Percentiles rank a stretch among this genome's conserved stretches.
phyloP scores from a whole-genome alignment of 306 rosid species.

The Vicia sativa region DNA sequence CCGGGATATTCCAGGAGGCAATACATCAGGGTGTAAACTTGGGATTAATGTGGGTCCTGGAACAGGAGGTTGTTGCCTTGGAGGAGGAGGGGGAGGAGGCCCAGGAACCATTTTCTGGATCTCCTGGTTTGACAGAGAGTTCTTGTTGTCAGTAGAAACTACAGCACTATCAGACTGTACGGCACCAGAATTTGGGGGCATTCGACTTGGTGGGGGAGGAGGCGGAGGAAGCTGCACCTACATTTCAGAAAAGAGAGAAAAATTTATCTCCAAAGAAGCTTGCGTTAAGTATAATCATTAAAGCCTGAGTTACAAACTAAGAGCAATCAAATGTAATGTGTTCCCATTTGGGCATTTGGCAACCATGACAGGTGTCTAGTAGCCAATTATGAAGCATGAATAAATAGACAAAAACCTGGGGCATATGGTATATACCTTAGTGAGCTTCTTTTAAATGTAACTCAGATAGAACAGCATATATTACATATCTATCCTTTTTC shows the following conservation, averaged over 20 bases:
- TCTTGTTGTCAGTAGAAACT: constrained; percentile 53
- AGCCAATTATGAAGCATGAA: too few relatives aligned
- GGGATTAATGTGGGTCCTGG: constrained; percentile 68
- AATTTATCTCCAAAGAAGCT: constrained; percentile 30
- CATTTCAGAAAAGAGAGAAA: constrained; percentile 37
- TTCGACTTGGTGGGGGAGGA: constrained; percentile 80
- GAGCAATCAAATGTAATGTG: constrained; percentile 1
- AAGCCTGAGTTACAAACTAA: constrained; percentile 27
- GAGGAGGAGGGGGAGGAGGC: constrained; percentile 84
- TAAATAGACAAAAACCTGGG: too few relatives aligned
- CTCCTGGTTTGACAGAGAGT: constrained; percentile 59
- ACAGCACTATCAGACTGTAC: constrained; percentile 62
- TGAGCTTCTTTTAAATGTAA: too few relatives aligned
- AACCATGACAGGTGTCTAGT: constrained; percentile 16
- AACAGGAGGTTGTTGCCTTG: constrained; percentile 67
- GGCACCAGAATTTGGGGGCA: constrained; percentile 61
- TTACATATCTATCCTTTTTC: background rate
- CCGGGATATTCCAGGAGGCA: constrained; percentile 90
- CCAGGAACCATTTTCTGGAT: constrained; percentile 68
- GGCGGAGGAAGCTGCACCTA: constrained; percentile 89
- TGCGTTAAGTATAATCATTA: constrained; percentile 23
- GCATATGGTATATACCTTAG: background rate
- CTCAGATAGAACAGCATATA: constrained; percentile 7
- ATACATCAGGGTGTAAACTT: constrained; percentile 68
- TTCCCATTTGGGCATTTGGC: constrained; percentile 19